phyloP scores from a whole-genome alignment of 805 yeast species.

The Lipomyces spencermartinsiae region DNA sequence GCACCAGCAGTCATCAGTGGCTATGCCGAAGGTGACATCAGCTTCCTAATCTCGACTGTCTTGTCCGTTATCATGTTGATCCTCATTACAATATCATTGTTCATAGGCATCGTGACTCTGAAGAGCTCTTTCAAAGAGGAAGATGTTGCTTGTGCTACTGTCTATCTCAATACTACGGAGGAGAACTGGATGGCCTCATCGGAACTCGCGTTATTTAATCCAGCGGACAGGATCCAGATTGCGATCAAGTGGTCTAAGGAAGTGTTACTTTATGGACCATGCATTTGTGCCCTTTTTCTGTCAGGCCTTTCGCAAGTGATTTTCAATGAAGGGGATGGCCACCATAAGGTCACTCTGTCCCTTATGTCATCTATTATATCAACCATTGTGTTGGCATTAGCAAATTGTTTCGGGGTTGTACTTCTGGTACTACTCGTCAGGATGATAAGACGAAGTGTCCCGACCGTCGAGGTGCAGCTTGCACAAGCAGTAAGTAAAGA shows the following conservation, averaged over 20 bases:
- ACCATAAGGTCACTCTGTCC: background rate
- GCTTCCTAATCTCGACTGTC: background rate
- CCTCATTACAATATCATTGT: background rate
- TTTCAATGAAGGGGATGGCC: background rate
- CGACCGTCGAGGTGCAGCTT: constrained; percentile 6
- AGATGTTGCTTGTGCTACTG: background rate
- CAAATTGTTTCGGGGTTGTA: background rate
- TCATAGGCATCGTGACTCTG: background rate
- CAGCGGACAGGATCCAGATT: background rate
- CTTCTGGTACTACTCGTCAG: background rate
- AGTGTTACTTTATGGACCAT: background rate
- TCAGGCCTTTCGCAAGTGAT: background rate
- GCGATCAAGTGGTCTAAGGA: background rate
- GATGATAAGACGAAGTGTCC: background rate
- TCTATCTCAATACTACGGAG: background rate
- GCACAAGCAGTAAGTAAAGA: background rate
- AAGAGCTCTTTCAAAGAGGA: constrained; percentile 3
- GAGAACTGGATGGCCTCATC: background rate
- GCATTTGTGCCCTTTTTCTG: background rate
- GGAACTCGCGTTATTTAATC: background rate
- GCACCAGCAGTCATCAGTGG: background rate
- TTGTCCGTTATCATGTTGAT: constrained; percentile 1
- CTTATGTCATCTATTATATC: background rate
- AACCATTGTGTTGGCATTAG: background rate
- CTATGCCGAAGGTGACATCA: background rate